These are phyloP conservation scores for Malassezia arunalokei DNA, from an alignment of 1,284 basidiomycete genomes.

Conservation along the genomic window DNA sequence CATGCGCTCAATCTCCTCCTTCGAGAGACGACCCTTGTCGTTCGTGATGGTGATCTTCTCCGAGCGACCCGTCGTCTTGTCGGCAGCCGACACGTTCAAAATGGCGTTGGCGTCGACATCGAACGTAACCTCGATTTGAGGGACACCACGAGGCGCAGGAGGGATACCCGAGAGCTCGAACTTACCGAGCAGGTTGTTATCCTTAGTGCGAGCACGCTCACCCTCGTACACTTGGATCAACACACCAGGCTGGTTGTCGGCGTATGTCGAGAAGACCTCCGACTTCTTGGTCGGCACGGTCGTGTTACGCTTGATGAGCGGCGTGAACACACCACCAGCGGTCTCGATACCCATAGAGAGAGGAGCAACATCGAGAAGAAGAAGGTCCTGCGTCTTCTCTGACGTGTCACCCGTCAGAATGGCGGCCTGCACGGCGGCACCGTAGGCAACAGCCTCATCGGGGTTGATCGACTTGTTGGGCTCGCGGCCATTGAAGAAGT, in stretches of 20 bases:
- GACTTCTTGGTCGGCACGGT: slow-evolving; percentile 98
- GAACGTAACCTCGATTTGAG: slow-evolving; percentile 95
- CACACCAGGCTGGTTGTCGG: slow-evolving; percentile 98
- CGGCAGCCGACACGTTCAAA: slow-evolving; percentile 84
- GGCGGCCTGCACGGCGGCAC: slow-evolving; percentile 96
- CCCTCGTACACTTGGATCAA: slow-evolving; percentile 98
- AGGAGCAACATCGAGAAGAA: slow-evolving; percentile 91
- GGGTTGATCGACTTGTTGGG: slow-evolving; percentile 72
- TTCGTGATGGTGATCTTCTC: slow-evolving; percentile 90
- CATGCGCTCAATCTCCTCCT: slow-evolving; percentile 98
- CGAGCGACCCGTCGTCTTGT: slow-evolving; percentile 96
- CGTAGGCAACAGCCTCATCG: slow-evolving; percentile 97
- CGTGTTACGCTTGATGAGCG: slow-evolving; percentile 95
- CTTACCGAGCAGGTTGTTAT: slow-evolving; percentile 97
- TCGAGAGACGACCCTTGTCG: slow-evolving; percentile 93
- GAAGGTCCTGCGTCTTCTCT: slow-evolving; percentile 91
- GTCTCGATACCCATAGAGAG: slow-evolving; percentile 94
- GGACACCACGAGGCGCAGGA: slow-evolving; percentile 93
- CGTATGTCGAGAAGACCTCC: slow-evolving; percentile 96
- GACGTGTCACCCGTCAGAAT: slow-evolving; percentile 96
- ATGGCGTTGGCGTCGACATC: slow-evolving; percentile 98
- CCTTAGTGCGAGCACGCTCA: slow-evolving; percentile 97
- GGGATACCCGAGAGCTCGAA: slow-evolving; percentile 97
- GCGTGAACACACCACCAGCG: slow-evolving; percentile 95
- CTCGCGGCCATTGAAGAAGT: slow-evolving; percentile 81